These are phyloP conservation scores for Diplocarpon rosae DNA, from an alignment of 2,329 filamentous ascomycete genomes.

Conservation along the genomic window DNA sequence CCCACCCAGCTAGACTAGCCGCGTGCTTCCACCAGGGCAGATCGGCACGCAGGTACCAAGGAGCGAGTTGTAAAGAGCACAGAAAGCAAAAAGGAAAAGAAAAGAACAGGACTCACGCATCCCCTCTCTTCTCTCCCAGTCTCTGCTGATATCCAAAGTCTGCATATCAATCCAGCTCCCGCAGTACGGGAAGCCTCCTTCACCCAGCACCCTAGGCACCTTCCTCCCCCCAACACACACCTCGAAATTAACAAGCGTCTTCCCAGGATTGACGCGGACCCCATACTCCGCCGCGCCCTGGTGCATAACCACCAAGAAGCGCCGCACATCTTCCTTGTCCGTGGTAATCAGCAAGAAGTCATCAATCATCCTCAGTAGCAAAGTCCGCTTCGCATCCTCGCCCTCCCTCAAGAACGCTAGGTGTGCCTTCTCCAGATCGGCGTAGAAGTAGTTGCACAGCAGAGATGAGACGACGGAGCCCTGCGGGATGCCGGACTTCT, in stretches of 20 bases:
- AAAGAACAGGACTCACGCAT: slow-evolving; percentile 36
- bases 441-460: slow-evolving; percentile 94
- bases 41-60: no score
- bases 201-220: slow-evolving; percentile 38
- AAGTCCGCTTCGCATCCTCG: slow-evolving; percentile 33
- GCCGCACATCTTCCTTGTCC: slow-evolving; percentile 50
- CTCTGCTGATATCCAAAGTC: slow-evolving; percentile 65
- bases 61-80: no score
- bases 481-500: slow-evolving; percentile 84
- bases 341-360: slow-evolving; percentile 86
- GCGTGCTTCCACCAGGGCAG: no score
- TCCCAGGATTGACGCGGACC: slow-evolving; percentile 61
- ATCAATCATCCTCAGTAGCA: slow-evolving; percentile 77
- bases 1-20: no score
- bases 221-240: slow-evolving; percentile 41
- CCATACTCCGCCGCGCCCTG: slow-evolving; percentile 69
- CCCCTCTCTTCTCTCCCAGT: slow-evolving; percentile 42
- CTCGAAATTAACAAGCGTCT: slow-evolving; percentile 80
- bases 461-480: slow-evolving; percentile 80
- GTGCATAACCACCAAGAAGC: slow-evolving; percentile 74
- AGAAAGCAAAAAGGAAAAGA: not conserved
- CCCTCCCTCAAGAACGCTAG: slow-evolving; percentile 51
- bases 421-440: slow-evolving; percentile 62
- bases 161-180: slow-evolving; percentile 65
- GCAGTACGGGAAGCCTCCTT: slow-evolving; percentile 73